These are phyloP conservation scores for Boeremia lycopersici DNA, from an alignment of 2,329 filamentous ascomycete genomes.

Conservation along the genomic window DNA sequence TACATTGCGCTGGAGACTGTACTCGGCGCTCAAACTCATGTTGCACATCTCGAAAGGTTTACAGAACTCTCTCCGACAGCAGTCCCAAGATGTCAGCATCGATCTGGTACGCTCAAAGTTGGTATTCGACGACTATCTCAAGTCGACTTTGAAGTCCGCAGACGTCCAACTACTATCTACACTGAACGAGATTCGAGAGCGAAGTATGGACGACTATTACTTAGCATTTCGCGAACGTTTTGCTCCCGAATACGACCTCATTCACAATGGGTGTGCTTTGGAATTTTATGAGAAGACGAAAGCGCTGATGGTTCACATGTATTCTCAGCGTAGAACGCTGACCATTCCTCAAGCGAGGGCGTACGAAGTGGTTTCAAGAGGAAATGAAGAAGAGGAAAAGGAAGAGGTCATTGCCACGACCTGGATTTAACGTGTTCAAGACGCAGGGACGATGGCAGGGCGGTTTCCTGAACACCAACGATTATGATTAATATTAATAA, in stretches of 20 bases:
- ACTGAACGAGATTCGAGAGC: constrained; percentile 7
- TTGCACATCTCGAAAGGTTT: constrained; percentile 2
- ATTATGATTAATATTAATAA: constrained; percentile 2
- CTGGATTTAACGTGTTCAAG: neutral
- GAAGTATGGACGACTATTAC: constrained; percentile 5
- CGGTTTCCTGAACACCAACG: neutral
- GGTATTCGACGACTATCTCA: constrained; percentile 8
- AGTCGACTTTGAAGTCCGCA: constrained; percentile 7
- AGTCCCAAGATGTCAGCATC: neutral
- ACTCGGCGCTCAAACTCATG: constrained; percentile 9
- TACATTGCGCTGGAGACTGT: constrained; percentile 8
- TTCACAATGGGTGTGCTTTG: constrained; percentile 1
- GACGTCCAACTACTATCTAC: constrained; percentile 7
- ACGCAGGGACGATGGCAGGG: neutral
- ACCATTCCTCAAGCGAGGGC: neutral
- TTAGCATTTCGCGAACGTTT: constrained; percentile 6
- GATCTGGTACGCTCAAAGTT: neutral
- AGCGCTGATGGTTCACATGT: constrained; percentile 7
- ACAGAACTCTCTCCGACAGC: neutral
- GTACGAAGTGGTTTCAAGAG: neutral
- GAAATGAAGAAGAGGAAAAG: neutral
- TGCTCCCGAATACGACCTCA: constrained; percentile 6
- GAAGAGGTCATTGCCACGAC: neutral
- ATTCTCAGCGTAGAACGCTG: neutral
- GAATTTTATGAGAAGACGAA: constrained; percentile 12